Percentiles rank a stretch among this genome's conserved stretches.
Conservation (phyloP, 2,329 filamentous ascomycete genomes). For the Chalaropsis ovoidea region DNA sequence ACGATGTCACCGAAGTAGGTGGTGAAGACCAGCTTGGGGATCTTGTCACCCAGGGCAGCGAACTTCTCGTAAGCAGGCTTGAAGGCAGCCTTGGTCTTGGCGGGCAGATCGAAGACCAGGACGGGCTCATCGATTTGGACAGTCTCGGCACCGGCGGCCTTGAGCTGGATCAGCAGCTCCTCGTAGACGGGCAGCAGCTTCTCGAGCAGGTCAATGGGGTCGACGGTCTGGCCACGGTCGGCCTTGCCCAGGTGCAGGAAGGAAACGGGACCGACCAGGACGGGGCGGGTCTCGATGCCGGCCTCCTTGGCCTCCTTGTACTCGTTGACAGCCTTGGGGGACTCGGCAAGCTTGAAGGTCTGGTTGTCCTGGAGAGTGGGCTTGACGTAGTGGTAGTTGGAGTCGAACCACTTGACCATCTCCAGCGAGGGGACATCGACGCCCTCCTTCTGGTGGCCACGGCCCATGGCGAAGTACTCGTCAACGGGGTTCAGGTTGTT, state of each 20-base stretch:
- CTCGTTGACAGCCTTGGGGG: constrained; percentile 88
- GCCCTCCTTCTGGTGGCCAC: constrained; percentile 91
- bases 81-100: constrained; percentile 91
- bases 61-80: constrained; percentile 95
- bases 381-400: constrained; percentile 99
- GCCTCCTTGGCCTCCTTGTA: constrained; percentile 98
- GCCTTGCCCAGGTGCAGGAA: constrained; percentile 98
- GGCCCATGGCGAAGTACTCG: constrained; percentile 99
- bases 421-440: constrained; percentile 89
- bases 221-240: constrained; percentile 84
- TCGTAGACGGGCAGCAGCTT: constrained; percentile 92
- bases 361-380: constrained; percentile 95
- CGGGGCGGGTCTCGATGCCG: constrained; percentile 83
- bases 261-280: constrained; percentile 89
- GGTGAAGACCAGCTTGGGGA: constrained; percentile 80
- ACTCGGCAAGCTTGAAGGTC: constrained; percentile 76
- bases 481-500: constrained; percentile 80
- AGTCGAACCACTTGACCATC: constrained; percentile 99
- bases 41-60: constrained; percentile 60
- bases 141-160: constrained; percentile 87
- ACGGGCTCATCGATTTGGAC: constrained; percentile 98
- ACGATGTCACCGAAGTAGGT: constrained; percentile 99
- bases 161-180: constrained; percentile 84
- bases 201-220: constrained; percentile 86
- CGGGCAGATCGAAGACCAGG: constrained; percentile 84